Evolutionary conservation across 495 filamentous ascomycete species (phyloP), one percentile per base, ranked within the genome.

Genomic region (Penicillium egyptiacum): DNA sequence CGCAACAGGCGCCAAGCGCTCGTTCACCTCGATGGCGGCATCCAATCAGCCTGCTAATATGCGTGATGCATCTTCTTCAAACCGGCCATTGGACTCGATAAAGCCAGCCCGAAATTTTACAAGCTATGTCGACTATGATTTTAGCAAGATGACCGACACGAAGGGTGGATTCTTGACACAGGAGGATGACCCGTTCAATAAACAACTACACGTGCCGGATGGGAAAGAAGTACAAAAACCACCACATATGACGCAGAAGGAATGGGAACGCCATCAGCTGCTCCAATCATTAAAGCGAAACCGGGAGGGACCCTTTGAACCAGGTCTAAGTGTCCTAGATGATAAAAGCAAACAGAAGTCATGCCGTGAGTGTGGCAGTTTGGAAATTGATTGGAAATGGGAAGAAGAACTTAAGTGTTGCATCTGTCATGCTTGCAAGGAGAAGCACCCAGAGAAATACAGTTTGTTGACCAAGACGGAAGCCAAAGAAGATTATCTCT

Each of bases 311-410:
- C 89, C 89, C 0, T 98, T 87, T 61, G 92, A 97, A 75, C 94
- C 94, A 0, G 89, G 88, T 0, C 60, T 98, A 12, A 90, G 85
- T 57, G 84, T 86, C 9, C 63, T 94, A 22, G 78, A 85, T 42
- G 74, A 78, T 7, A 81, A 84, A 48, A 79, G 78, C 61, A 78
- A 84, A 54, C 77, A 85, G 60, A 91, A 89, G 70, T 80, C 76
- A 54, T 98, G 94, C 65, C 81, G 85, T 9, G 94, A 98, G 65
- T 98, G 94, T 70, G 79, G 78, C 0, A 86, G 76, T 42, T 62
- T 91, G 20, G 95, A 98, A 70, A 91, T 98, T 56, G 94, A 98
- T 68, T 96, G 87, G 81, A 88, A 92, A 59, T 97, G 91, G 93
- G 87, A 90, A 40, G 92, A 96, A 56, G 76, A 86, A 12, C 88